Base-by-base conservation (phyloP, 139 green algal species). In the Gonium pectorale region DNA sequence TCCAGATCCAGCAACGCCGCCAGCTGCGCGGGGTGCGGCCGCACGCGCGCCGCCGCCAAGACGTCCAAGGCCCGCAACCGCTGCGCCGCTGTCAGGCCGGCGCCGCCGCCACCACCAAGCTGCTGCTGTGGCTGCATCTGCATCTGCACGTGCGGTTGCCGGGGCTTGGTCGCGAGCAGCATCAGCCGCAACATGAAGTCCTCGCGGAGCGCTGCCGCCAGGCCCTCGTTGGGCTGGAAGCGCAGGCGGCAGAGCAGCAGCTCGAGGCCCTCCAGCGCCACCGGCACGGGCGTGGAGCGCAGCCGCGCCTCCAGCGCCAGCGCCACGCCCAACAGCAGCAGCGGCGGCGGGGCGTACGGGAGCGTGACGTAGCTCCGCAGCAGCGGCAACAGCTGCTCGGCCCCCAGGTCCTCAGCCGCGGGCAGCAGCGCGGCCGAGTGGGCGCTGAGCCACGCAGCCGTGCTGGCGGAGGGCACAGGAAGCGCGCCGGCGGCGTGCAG, bases 11-110 rank as follows among this genome's bases (percentile, higher is more conserved):
- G 33, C 60, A 83, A 44, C 62, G 31, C 77, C 62, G 77, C 77
- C 77, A 83, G 77, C 63, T 83, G 77, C n/a, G 62, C 60, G 7
- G 77, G 43, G 41, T 83, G 60, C 62, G 77, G 77, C 62, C 77
- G 77, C 41, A 83, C 62, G 22, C 77, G 62, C 8, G 77, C 77
- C 43, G 77, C 77, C 31, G 13, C 62, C 77, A 83, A 31, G 44
- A 83, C 77, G 0, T 73, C 77, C 38, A 83, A n/a, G n/a, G 63
- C 77, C 77, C 4, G 7, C 62, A 83, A 31, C 26, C 62, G 62
- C 63, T 83, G 77, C 17, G 37, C 2, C 43, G 51, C 26, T 8
- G 60, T 83, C 31, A 83, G 75, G 0, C 59, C 59, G 59, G 17
- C 54, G 33, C 15, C 26, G 11, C 5, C 52, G 24, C 26, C 38